Evolutionary conservation across 768 basidiomycete species (phyloP).

Genomic region (Megacollybia marginata): DNA sequence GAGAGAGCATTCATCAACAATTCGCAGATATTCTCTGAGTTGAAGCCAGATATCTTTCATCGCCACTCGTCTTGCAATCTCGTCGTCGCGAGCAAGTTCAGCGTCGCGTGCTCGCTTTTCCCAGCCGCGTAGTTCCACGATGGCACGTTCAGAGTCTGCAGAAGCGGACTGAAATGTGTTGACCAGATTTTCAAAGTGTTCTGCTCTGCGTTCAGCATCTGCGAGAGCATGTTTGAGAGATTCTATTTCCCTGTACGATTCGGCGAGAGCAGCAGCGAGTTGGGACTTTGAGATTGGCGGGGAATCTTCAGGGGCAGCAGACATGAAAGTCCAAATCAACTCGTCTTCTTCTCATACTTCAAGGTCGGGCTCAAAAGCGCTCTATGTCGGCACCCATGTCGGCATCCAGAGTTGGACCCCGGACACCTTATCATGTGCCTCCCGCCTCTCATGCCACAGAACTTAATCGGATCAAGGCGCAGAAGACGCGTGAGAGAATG

Average conservation of each 20-base stretch:
- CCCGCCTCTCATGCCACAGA: too few relatives aligned
- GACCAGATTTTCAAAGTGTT: constrained; percentile 44
- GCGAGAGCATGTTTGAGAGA: constrained; percentile 42
- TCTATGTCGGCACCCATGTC: too few relatives aligned
- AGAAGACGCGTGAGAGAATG: too few relatives aligned
- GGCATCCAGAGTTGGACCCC: too few relatives aligned
- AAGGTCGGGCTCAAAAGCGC: too few relatives aligned
- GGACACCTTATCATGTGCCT: too few relatives aligned
- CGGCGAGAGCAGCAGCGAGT: constrained; percentile 34
- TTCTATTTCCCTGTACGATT: constrained; percentile 47
- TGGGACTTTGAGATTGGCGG: constrained; percentile 26
- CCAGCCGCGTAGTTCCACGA: constrained; percentile 23
- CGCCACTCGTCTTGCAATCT: constrained; percentile 36
- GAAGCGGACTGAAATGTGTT: constrained; percentile 16
- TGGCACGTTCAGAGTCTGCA: not conserved
- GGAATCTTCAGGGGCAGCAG: not conserved
- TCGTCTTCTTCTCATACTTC: too few relatives aligned
- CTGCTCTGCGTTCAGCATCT: constrained; percentile 33
- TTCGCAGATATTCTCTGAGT: not conserved
- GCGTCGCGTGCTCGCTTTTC: constrained; percentile 44
- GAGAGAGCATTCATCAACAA: not conserved
- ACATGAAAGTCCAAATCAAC: too few relatives aligned
- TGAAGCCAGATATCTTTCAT: constrained; percentile 40
- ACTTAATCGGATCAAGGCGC: too few relatives aligned
- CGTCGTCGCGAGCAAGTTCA: constrained; percentile 49